These are phyloP conservation scores for Kuraishia borneana DNA, from an alignment of 805 yeast genomes.

Conservation along the genomic window DNA sequence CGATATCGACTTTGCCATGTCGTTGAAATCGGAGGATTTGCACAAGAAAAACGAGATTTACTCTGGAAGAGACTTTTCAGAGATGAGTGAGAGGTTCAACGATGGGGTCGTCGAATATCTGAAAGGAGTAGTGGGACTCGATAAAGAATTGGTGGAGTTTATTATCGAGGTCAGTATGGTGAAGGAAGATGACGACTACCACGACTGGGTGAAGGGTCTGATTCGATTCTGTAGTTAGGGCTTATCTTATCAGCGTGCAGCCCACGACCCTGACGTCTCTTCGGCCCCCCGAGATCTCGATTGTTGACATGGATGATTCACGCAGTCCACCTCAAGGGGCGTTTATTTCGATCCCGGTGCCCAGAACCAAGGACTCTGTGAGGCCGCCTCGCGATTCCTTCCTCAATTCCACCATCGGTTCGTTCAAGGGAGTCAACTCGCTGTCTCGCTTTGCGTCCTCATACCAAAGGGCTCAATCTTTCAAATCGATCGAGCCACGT, in stretches of 20 bases:
- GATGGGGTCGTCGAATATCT: constrained; percentile 29
- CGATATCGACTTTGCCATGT: constrained; percentile 4
- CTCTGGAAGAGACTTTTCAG: constrained; percentile 34
- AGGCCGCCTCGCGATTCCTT: constrained; percentile 16
- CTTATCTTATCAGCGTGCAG: neutral
- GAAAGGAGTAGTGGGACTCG: constrained; percentile 23
- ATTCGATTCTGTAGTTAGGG: constrained; percentile 2
- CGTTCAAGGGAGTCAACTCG: constrained; percentile 57
- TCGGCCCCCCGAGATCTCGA: neutral
- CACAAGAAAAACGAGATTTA: constrained; percentile 22
- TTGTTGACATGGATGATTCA: neutral
- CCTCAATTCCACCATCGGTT: constrained; percentile 38
- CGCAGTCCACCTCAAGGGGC: constrained; percentile 1
- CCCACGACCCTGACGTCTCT: neutral
- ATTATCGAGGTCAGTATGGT: constrained; percentile 27
- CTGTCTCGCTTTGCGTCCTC: constrained; percentile 74
- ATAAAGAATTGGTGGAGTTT: constrained; percentile 30
- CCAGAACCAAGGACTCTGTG: constrained; percentile 6
- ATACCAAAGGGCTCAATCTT: constrained; percentile 66
- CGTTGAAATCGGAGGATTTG: constrained; percentile 4
- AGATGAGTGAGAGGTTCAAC: constrained; percentile 33
- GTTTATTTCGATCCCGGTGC: constrained; percentile 1
- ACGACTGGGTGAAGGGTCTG: constrained; percentile 25
- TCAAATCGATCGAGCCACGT: constrained; percentile 39
- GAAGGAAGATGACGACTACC: constrained; percentile 34